Evolutionary conservation across 2,329 filamentous ascomycete species (phyloP).

Genomic region (Truncatella angustata): DNA sequence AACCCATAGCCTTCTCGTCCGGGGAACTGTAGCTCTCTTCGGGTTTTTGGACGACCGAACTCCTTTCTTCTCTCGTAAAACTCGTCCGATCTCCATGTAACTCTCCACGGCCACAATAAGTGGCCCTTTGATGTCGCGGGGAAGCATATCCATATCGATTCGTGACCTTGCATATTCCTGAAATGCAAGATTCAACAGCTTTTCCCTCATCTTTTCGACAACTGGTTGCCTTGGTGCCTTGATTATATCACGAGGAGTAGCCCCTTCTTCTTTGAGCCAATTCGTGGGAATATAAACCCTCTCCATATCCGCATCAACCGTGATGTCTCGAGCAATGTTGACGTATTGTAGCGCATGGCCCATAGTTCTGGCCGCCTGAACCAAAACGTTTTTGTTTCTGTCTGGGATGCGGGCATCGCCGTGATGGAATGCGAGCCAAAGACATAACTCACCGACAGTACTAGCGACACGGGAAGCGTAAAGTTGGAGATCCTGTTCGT

Average conservation of each 20-base stretch:
- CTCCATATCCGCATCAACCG: constrained; percentile 61
- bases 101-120: constrained; percentile 71
- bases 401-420: constrained; percentile 29
- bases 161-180: constrained; percentile 54
- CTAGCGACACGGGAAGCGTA: constrained; percentile 71
- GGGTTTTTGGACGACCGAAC: constrained; percentile 19
- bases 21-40: constrained; percentile 27
- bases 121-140: constrained; percentile 57
- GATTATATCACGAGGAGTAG: constrained; percentile 55
- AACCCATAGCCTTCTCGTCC: constrained; percentile 27
- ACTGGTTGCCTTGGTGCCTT: constrained; percentile 43
- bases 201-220: constrained; percentile 49
- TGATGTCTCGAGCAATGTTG: constrained; percentile 74
- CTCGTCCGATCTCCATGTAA: constrained; percentile 72
- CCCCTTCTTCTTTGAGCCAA: constrained; percentile 60
- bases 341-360: constrained; percentile 74
- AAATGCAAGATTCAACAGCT: constrained; percentile 61
- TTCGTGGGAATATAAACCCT: constrained; percentile 66
- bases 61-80: constrained; percentile 42
- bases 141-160: constrained; percentile 59
- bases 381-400: constrained; percentile 39
- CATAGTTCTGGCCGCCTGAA: constrained; percentile 61
- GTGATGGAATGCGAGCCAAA: constrained; percentile 65
- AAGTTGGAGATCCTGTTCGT: constrained; percentile 55
- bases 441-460: constrained; percentile 67